phyloP scores from a whole-genome alignment of 1,284 basidiomycete genomes.

The Tilletia caries region DNA sequence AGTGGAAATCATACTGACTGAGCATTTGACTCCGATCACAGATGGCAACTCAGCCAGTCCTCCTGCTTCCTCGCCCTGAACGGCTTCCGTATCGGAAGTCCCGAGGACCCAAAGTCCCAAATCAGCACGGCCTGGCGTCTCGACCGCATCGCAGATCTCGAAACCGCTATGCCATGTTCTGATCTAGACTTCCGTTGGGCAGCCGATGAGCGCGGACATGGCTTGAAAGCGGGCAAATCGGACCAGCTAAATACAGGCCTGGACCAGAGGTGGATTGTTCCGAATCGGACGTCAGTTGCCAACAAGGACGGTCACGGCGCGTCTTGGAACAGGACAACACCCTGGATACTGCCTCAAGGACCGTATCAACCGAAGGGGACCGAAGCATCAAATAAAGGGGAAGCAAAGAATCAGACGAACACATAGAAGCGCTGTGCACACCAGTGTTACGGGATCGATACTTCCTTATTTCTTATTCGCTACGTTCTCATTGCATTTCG shows the following conservation, averaged over 20 bases:
- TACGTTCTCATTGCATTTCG: too few species aligned
- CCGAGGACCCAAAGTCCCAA: not conserved
- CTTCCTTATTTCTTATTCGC: too few species aligned
- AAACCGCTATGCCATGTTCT: not conserved
- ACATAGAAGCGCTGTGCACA: too few species aligned
- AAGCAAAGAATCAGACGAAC: too few species aligned
- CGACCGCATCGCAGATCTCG: conserved; percentile 2
- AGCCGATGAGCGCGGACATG: not conserved
- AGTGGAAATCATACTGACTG: not conserved
- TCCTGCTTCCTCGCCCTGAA: not conserved
- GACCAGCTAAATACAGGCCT: not conserved
- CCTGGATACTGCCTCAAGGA: too few species aligned
- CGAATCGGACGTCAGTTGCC: too few species aligned
- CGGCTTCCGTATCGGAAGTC: not conserved
- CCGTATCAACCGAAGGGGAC: too few species aligned
- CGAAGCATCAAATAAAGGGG: too few species aligned
- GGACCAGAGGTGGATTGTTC: not conserved
- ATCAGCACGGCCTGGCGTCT: conserved; percentile 5
- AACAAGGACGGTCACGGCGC: too few species aligned
- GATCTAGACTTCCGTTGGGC: not conserved
- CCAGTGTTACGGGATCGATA: too few species aligned
- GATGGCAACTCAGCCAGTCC: not conserved
- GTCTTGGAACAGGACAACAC: too few species aligned
- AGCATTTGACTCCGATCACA: not conserved
- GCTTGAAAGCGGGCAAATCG: not conserved